Percentiles rank a stretch among this genome's conserved stretches.
These are phyloP conservation scores for Aspergillus mulundensis DNA, from an alignment of 495 filamentous ascomycete species.

Conservation along the genomic window DNA sequence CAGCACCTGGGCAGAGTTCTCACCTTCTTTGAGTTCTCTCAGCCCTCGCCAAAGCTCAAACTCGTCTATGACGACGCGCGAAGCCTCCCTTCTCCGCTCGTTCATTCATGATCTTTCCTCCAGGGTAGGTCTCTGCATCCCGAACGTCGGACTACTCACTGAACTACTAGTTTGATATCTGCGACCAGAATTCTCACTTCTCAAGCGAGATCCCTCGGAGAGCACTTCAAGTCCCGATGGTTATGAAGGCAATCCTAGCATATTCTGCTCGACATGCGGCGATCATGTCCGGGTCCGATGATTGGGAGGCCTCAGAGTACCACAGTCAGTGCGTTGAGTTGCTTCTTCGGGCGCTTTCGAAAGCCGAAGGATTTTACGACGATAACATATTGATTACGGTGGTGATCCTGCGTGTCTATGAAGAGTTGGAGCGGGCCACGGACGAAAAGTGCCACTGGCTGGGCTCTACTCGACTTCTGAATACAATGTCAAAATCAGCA, in stretches of 20 bases:
- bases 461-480: constrained; percentile 36
- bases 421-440: constrained; percentile 31
- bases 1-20: constrained; percentile 14
- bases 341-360: constrained; percentile 29
- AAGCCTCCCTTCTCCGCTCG: constrained; percentile 31
- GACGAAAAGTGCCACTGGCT: constrained; percentile 37
- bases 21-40: constrained; percentile 10
- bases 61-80: constrained; percentile 23
- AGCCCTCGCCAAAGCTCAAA: constrained; percentile 9
- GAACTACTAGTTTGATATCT: constrained; percentile 29
- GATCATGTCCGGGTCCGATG: constrained; percentile 26
- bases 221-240: constrained; percentile 31
- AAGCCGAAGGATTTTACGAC: constrained; percentile 27
- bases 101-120: constrained; percentile 34
- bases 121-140: constrained; percentile 23
- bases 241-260: constrained; percentile 32
- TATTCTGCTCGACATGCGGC: constrained; percentile 35
- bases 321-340: constrained; percentile 35
- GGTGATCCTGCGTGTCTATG: constrained; percentile 35
- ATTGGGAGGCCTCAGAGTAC: constrained; percentile 38
- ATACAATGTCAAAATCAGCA: constrained; percentile 33
- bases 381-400: constrained; percentile 36
- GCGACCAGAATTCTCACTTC: constrained; percentile 34
- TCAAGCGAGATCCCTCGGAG: constrained; percentile 32
- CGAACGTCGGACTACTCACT: not conserved